These are phyloP conservation scores for Boletellus deceptivus DNA, from an alignment of 1,284 basidiomycete genomes.

Conservation along the genomic window DNA sequence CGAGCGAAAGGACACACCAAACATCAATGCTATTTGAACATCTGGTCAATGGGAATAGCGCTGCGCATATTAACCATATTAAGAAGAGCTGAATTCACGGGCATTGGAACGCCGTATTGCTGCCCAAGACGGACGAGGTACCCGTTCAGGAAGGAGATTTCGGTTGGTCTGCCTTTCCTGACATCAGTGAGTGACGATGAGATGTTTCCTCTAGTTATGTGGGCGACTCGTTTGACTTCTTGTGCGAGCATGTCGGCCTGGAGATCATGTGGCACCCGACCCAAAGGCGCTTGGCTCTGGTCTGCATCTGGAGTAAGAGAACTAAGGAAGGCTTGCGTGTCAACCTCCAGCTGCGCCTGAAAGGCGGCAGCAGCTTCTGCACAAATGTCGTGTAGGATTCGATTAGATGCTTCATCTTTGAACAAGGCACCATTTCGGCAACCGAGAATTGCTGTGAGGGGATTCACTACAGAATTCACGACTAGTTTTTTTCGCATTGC, in stretches of 20 bases:
- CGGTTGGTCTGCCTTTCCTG: constrained; percentile 57
- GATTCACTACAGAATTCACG: constrained; percentile 85
- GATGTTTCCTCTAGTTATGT: constrained; percentile 59
- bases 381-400: constrained; percentile 52
- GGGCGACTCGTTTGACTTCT: constrained; percentile 56
- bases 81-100: constrained; percentile 59
- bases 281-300: constrained; percentile 32
- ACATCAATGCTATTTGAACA: constrained; percentile 16
- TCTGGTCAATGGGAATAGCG: constrained; percentile 44
- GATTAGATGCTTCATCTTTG: constrained; percentile 39
- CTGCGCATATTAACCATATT: constrained; percentile 58
- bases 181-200: constrained; percentile 82
- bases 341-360: constrained; percentile 46
- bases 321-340: constrained; percentile 41
- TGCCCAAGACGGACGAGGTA: constrained; percentile 72
- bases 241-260: constrained; percentile 39
- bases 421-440: constrained; percentile 81
- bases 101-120: constrained; percentile 60
- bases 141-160: constrained; percentile 86
- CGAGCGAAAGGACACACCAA: constrained; percentile 11
- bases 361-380: constrained; percentile 61
- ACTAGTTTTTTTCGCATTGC: constrained; percentile 82
- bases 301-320: constrained; percentile 32
- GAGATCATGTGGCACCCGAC: constrained; percentile 45
- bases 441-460: constrained; percentile 80